Evolutionary conservation across 139 green algal genomes (phyloP).

Genomic region (Chlamydomonas sp.): DNA sequence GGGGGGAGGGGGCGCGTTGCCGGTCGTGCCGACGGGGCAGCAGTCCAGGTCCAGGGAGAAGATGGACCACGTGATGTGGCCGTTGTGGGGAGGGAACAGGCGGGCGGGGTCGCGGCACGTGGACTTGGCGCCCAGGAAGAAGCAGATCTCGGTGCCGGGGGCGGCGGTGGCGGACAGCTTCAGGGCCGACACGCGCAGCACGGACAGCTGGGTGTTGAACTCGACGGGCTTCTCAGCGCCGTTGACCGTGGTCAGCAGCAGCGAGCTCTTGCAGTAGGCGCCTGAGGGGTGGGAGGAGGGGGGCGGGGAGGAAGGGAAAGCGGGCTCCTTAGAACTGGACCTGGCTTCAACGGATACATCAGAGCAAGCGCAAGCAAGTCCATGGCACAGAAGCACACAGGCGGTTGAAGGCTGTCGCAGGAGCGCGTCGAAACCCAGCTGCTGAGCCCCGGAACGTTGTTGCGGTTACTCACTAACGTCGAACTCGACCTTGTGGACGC

Average conservation of each 20-base stretch:
- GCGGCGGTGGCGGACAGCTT: neutral
- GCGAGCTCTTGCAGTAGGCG: conserved; percentile 6
- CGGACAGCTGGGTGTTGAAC: conserved; percentile 17
- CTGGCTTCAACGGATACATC: too few relatives aligned
- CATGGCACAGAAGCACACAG: neutral
- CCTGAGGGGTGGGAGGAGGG: neutral
- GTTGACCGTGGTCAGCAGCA: conserved; percentile 20
- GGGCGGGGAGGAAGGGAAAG: neutral
- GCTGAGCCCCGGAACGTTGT: neutral
- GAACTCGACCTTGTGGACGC: conserved; percentile 35
- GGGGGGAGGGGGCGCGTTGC: neutral
- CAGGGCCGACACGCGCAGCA: conserved; percentile 25
- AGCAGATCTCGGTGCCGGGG: conserved; percentile 31
- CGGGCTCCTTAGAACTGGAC: neutral
- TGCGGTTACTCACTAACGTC: conserved; percentile 25
- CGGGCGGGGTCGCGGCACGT: neutral
- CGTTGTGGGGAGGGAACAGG: neutral
- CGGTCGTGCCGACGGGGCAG: conserved; percentile 22
- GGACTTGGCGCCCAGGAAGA: neutral
- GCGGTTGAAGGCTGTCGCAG: neutral
- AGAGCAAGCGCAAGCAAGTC: neutral
- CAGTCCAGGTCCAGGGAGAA: conserved; percentile 32
- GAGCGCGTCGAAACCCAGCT: neutral
- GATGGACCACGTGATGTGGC: conserved; percentile 16
- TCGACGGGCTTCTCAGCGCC: conserved; percentile 2